Conservation (phyloP, 208 protist species). For the Trypanosoma scelopori region DNA sequence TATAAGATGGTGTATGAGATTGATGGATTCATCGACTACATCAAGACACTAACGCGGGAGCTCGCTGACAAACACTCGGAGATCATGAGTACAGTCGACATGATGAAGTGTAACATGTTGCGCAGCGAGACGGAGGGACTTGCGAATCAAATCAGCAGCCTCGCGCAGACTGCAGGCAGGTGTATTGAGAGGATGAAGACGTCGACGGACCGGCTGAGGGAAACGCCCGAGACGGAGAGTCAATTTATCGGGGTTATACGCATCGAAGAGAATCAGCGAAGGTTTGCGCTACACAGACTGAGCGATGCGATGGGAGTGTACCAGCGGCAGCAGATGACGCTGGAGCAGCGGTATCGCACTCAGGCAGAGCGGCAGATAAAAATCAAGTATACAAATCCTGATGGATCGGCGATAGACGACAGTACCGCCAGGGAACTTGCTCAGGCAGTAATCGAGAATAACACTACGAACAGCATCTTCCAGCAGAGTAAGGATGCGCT, state of each 20-base stretch:
- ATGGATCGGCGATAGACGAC: constrained; percentile 77
- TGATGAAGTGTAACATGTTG: constrained; percentile 45
- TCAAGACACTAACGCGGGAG: constrained; percentile 39
- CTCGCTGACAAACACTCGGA: constrained; percentile 65
- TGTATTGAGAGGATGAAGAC: constrained; percentile 60
- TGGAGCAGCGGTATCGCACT: constrained; percentile 67
- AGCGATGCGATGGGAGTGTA: constrained; percentile 56
- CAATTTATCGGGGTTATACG: constrained; percentile 78
- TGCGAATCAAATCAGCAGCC: constrained; percentile 40
- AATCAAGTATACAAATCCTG: constrained; percentile 84
- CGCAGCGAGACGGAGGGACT: constrained; percentile 66
- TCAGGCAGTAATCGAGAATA: constrained; percentile 79
- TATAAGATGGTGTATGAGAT: constrained; percentile 50
- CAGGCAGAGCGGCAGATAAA: constrained; percentile 91
- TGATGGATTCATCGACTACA: constrained; percentile 29
- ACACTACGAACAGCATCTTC: constrained; percentile 79
- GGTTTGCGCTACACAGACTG: constrained; percentile 52
- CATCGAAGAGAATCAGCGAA: constrained; percentile 87
- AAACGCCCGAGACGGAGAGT: constrained; percentile 46
- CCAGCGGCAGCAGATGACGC: constrained; percentile 55
- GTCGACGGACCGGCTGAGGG: constrained; percentile 65
- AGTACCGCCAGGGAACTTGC: constrained; percentile 65
- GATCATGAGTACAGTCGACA: constrained; percentile 75
- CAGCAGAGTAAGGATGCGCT: constrained; percentile 88
- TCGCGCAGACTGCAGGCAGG: constrained; percentile 46